Percentiles rank a stretch among this genome's conserved stretches.
phyloP scores from a whole-genome alignment of 148 eudicot genomes.

The Rhododendron griersonianum region DNA sequence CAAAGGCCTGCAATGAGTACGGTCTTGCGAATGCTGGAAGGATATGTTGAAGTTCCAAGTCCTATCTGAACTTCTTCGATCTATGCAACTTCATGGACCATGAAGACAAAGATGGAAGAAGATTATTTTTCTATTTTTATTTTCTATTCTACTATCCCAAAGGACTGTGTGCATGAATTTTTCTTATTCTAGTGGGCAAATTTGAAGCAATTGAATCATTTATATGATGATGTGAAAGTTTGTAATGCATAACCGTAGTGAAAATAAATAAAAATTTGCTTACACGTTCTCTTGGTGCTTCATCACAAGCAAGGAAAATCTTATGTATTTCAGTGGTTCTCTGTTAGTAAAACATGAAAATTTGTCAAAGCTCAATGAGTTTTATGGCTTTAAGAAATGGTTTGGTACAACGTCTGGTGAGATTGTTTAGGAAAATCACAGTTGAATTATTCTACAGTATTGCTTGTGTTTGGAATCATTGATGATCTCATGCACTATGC shows the following conservation, averaged over 20 bases:
- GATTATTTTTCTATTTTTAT: background rate
- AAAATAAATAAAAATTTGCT: background rate
- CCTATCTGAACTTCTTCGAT: background rate
- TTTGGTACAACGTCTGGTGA: background rate
- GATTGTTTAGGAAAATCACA: background rate
- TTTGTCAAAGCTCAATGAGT: background rate
- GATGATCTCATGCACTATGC: background rate
- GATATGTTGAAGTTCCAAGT: conserved; percentile 8
- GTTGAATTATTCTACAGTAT: background rate
- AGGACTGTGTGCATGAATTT: background rate
- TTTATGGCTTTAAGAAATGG: background rate
- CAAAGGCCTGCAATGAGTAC: conserved; percentile 10
- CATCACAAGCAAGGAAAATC: too few relatives aligned
- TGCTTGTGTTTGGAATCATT: background rate
- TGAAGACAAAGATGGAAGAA: background rate
- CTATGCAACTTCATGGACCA: background rate
- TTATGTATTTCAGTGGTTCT: background rate
- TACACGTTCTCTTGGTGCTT: background rate
- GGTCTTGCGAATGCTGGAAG: conserved; percentile 13
- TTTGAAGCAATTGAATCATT: background rate
- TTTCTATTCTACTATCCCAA: background rate
- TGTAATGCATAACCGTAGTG: background rate
- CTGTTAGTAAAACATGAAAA: background rate
- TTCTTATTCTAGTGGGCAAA: background rate
- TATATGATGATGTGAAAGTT: background rate